Base-by-base conservation (phyloP, 2,329 filamentous ascomycete species). In the Phyllosticta paracitricarpa region DNA sequence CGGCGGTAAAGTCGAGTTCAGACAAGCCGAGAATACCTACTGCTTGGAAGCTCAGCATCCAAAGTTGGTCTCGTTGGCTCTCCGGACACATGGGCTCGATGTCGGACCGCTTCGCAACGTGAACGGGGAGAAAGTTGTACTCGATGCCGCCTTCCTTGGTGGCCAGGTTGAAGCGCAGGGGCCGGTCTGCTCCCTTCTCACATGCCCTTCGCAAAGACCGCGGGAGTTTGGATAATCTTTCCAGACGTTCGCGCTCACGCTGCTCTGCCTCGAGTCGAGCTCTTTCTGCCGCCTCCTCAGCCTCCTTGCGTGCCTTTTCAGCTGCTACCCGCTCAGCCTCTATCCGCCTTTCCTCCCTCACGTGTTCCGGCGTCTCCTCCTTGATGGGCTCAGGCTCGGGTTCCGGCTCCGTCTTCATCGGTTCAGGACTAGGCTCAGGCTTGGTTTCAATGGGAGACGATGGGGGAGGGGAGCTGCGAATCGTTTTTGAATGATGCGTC, bases 11-110 rank as follows among this genome's bases (percentile, higher is more conserved):
- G 58, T 76, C 73, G 8, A 74, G 72, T 58, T 75, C 73, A 5
- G 72, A 68, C 6, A 76, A 68, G 9, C 73, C 73, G 8, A 76
- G 73, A 52, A 76, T 73, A 52, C 74, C 74, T 1, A 72, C 73
- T 7, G 69, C 66, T 62, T 76, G 73, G 63, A 74, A 76, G 5
- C 71, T 73, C 64, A 72, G 69, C 59, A 76, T 69, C 63, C 74
- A 76, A 1, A 67, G 67, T 61, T 71, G 55, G 19, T 69, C 66
- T 9, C 66, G 17, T 64, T 53, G 35, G 64, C 63, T n/a, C 53
- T 54, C 30, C 62, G 62, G 51, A 63, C 64, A 14, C 26, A 56
- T 19, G 30, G 54, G 24, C 61, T 64, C 56, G 64, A 65, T 53
- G 74, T 66, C 53, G 74, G 71, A 25, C 68, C 62, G 17, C 69